Base-by-base conservation (phyloP, 1,139 yeast genomes). In the Geotrichum aggregatum region DNA sequence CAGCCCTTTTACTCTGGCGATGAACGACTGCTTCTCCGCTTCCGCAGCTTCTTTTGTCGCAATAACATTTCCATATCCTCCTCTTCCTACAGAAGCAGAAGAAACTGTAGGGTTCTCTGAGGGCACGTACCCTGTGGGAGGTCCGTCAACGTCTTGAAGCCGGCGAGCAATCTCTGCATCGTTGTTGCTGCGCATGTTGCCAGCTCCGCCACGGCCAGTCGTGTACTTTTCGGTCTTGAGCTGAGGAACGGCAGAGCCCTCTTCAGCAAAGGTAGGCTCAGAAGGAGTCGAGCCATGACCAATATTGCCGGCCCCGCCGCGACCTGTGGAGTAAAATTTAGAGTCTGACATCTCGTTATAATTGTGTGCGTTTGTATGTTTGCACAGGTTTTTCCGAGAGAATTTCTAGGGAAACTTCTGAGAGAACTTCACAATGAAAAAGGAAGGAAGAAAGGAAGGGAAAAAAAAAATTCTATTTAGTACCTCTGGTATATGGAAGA, bases 231-330 rank as follows among this genome's bases (percentile, higher is more conserved):
- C 77, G 36, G 80, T 79, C 45, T 75, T 70, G 52, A 84, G 71
- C 59, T 73, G 78, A 19, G 91, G 92, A 19, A 85, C 79, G 31
- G 45, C 36, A 10, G 49, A 30, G 57, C 76, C 80, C 26, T 83
- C 78, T 36, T 56, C 58, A 16, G 50, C 60, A 34, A 59, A 61
- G 61, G 79, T 82, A 3, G 81, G 79, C 10, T 80, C 75, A 7
- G 82, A 80, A 36, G 72, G 66, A 41, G 72, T 66, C 42, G 62
- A 64, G 8, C 80, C 71, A 1, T 73, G 60, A 58, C 77, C 74
- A 54, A 85, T 80, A 64, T 85, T 85, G 7, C 92, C 92, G 0
- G 87, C 86, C 3, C 94, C 92, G 10, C 94, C 94, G 58, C 94
- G 75, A 10, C 92, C 92, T 0, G 88, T 83, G n/a, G 85, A 79